Base-by-base conservation (phyloP, 2,329 filamentous ascomycete genomes). In the Pyricularia grisea region DNA sequence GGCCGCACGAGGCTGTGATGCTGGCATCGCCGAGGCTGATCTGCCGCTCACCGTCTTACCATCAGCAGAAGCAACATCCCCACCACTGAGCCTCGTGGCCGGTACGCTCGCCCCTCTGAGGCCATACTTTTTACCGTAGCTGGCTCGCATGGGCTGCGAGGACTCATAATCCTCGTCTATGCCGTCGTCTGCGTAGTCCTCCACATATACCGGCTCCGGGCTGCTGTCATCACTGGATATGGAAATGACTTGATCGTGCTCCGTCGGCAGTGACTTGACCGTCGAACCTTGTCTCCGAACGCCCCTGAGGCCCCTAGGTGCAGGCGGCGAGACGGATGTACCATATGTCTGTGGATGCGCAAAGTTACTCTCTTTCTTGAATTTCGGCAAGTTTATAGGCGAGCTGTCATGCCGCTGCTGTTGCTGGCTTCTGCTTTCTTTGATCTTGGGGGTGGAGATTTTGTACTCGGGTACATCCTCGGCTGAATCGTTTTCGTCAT, bases 141-240 rank as follows among this genome's bases (percentile, higher is more conserved):
- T 67, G 27, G 30, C 14, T 25, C 64, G 64, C 5, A 7, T n/a
- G 10, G 65, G 36, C 23, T 31, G 7, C 6, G 30, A 25, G 7
- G 65, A n/a, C 23, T 55, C 65, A 27, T 66, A 68, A 31, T 68
- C 79, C 27, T 72, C 75, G 68, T 81, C 79, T 42, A 79, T 73
- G n/a, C 76, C 76, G 12, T 81, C 80, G 42, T 81, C 79, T 1
- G 78, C 78, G 65, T 81, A 79, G 67, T 78, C 65, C 68, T 81
- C 78, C 3, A 71, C 72, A 23, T 76, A 74, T 5, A 73, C 74
- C 4, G 77, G 74, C 69, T 80, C 79, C 0, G 77, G 74, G 61
- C 74, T 75, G 69, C 72, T 74, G 58, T 55, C 3, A 9, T 55
- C 42, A n/a, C 58, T 61, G 1, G 76, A 77, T 25, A 78, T 74